Evolutionary conservation across 306 rosid species (phyloP), one percentile per base, ranked within the genome.

Genomic region (Acacia confusa): DNA sequence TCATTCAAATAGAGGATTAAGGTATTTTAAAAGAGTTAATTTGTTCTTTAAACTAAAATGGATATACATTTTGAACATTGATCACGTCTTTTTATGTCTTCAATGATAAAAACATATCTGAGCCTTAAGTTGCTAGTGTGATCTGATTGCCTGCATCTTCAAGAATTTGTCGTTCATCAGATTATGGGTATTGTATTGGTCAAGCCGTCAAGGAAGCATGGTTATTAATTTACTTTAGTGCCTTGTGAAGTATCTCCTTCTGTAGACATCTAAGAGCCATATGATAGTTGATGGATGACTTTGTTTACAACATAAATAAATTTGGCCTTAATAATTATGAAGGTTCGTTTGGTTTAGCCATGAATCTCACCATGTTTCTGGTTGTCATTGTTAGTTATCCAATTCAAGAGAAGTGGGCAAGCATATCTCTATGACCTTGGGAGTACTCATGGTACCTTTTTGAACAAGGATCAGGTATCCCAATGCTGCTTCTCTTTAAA

Each of bases 391-490:
- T 44, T 81, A 95, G 99, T 91, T 84, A 79, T 95, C 32, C 99
- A 95, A 79, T 95, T 92, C 71, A 95, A 88, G 87, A 88, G 88
- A 81, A 91, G 88, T 52, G 99, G 97, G 57, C 83, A 88, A 28
- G 99, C 99, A 9, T 93, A 91, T 87, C 80, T 95, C 55, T 95
- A 89, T 85, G 99, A 95, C 71, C 94, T 95, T n/a, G 97, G 97
- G 82, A 95, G 99, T 84, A 91, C 97, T 32, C 99, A 95, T 60
- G 99, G 99, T 25, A 90, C 99, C 70, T 95, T 83, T 84, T 65
- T 95, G 78, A 95, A 95, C 85, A 93, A 93, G 89, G 88, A 74
- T 76, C 94, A 89, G 99, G 97, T 95, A 90, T 64, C 41, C n/a
- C 57, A 61, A 41, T 24, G 70, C 75, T 61, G 74, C 30, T 28